Conservation (phyloP, 2,329 filamentous ascomycete species). For the Cercospora sesami region DNA sequence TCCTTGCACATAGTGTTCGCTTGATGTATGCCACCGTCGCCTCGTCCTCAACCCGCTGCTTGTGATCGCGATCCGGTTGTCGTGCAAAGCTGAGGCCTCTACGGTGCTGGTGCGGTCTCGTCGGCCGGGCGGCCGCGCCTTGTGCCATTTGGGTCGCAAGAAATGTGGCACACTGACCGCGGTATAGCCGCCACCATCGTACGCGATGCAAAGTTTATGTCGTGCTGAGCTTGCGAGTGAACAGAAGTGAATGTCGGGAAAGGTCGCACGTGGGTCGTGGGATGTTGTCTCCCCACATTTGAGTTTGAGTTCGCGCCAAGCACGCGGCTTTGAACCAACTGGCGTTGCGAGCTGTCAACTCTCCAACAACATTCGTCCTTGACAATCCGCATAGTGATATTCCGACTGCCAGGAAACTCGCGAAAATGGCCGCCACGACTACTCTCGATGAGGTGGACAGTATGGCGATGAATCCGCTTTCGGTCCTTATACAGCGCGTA, state of each 20-base stretch:
- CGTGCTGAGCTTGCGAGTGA: neutral
- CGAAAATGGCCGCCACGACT: slow-evolving; percentile 31
- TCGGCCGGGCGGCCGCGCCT: slow-evolving; percentile 23
- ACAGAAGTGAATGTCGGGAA: neutral
- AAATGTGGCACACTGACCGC: neutral
- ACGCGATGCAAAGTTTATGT: neutral
- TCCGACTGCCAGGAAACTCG: neutral
- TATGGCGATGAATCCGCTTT: slow-evolving; percentile 16
- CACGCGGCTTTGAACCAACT: neutral
- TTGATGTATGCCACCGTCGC: slow-evolving; percentile 72
- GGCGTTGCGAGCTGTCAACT: neutral
- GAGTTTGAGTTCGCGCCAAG: slow-evolving; percentile 5
- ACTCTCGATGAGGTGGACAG: slow-evolving; percentile 39
- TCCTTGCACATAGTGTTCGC: slow-evolving; percentile 23
- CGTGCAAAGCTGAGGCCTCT: slow-evolving; percentile 3
- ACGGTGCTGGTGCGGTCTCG: slow-evolving; percentile 13
- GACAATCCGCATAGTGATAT: neutral
- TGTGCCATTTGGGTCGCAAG: slow-evolving; percentile 26
- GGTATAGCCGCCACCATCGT: slow-evolving; percentile 11
- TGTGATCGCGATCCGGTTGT: neutral
- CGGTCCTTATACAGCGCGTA: neutral
- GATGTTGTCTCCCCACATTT: slow-evolving; percentile 1
- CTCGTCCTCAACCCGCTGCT: slow-evolving; percentile 57
- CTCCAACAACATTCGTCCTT: slow-evolving; percentile 1
- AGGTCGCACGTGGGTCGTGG: neutral